Base-by-base conservation (phyloP, 768 basidiomycete genomes). In the Trichaptum fuscoviolaceum region DNA sequence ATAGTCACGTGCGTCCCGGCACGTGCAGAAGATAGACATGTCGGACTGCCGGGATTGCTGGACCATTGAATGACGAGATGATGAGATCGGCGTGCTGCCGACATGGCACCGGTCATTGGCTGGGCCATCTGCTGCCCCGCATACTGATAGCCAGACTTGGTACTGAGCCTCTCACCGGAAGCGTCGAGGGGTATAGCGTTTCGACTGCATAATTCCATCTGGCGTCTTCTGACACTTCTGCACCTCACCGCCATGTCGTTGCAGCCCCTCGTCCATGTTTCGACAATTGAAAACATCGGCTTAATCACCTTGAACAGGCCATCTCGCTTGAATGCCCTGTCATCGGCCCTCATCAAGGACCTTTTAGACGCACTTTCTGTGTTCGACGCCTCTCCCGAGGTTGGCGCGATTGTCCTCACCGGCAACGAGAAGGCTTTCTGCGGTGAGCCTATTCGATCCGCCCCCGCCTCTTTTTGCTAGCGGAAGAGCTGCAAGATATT, bases 351-450 rank as follows among this genome's bases (percentile, higher is more conserved):
- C 66, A 77, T 82, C 68, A 68, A 70, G 15, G 75, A 78, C 69
- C 71, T 83, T 30, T 80, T 81, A 68, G 71, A 67, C 1, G 79
- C 79, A 64, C 74, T 83, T 30, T 71, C 70, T 20, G 71, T 69
- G 30, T 72, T 75, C 20, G 77, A 78, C 27, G 65, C 36, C 34
- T 79, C 81, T 66, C 75, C 77, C 15, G 69, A 67, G 17, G 70
- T 80, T 62, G 74, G 78, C n/a, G 78, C 78, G 0, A 77, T 83
- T 68, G 81, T 83, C 25, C 65, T 83, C 57, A 82, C 82, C 17
- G 82, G 82, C 0, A 75, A 76, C 9, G 77, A 80, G 24, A 81
- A 79, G 71, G 79, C 77, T 10, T 83, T 83, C 67, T 80, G 80
- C n/a, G 79, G 79, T 71, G 71, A 67, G 75, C 35, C 58, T 7